Evolutionary conservation across 2,329 filamentous ascomycete genomes (phyloP), one percentile per base, ranked within the genome.

Genomic region (Aspergillus quadricinctus): DNA sequence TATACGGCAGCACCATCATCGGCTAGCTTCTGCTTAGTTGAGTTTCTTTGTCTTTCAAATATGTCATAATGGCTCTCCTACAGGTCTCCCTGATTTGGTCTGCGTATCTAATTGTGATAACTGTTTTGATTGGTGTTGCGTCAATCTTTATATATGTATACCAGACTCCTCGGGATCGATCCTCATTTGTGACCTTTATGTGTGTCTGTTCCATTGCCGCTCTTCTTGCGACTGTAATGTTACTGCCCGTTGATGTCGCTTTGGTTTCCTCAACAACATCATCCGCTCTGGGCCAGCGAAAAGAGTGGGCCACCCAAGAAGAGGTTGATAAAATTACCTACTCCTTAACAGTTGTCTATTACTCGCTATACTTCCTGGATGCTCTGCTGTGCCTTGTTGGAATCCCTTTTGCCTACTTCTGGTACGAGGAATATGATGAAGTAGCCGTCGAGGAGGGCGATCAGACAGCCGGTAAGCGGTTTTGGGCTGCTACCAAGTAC

Each of bases 381-480:
- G 90, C 92, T 1, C 72, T 97, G 5, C 83, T 99, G 10, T 99
- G 94, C 69, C 80, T 99, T 48, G 73, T 97, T 19, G 83, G 96
- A 48, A 88, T 97, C 21, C 94, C 94, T 0, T 99, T 99, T 70
- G 88, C 92, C 49, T 99, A 99, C 78, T 99, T 99, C 73, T 97
- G 89, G 86, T 94, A 96, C 69, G 94, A 99, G 73, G 94, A 97
- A 74, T 96, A 96, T 63, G 93, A 97, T 67, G 92, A 97, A 75
- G 87, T 93, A 21, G 92, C 92, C 59, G 83, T 88, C 35, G 90
- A 96, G 66, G 84, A 90, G 58, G 89, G 90, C 31, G 85, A 84
- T 29, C 87, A 92, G 70, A 88, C 88, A 2, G 74, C 88, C 57
- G 81, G 80, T 6, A 83, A 85, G 67, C 84, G 91, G 54, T 82